A percentile compares a stretch with the other conserved stretches of the same genome.
phyloP scores from a whole-genome alignment of 805 yeast genomes.

The Starmerella scarabaei region DNA sequence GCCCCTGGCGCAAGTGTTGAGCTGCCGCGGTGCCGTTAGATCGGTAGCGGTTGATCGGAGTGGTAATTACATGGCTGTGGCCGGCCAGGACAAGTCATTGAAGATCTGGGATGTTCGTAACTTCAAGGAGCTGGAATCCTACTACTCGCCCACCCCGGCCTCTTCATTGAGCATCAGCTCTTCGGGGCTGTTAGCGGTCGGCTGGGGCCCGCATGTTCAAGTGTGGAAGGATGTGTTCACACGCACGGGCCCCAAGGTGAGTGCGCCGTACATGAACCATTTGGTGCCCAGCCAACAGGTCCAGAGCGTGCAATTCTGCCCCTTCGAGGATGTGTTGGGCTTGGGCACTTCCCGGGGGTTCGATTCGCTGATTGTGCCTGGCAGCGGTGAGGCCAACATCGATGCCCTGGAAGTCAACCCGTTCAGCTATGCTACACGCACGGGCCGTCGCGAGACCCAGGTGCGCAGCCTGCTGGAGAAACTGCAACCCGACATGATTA shows the following conservation, averaged over 20 bases:
- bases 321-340: constrained; percentile 93
- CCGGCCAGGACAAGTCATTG: constrained; percentile 72
- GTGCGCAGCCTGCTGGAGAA: constrained; percentile 76
- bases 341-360: constrained; percentile 71
- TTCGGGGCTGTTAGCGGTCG: constrained; percentile 72
- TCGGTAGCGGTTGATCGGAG: constrained; percentile 78
- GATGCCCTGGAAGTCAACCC: constrained; percentile 92
- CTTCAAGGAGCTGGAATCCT: constrained; percentile 60
- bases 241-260: constrained; percentile 39
- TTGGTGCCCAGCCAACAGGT: constrained; percentile 65
- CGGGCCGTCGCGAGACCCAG: constrained; percentile 88
- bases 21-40: constrained; percentile 77
- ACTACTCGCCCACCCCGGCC: constrained; percentile 75
- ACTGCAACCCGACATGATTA: constrained; percentile 80
- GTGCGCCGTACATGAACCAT: constrained; percentile 86
- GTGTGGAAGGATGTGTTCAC: constrained; percentile 81
- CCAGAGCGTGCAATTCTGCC: constrained; percentile 61
- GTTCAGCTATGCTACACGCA: constrained; percentile 76
- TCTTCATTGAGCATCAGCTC: constrained; percentile 69
- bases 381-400: constrained; percentile 94
- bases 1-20: constrained; percentile 70
- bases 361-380: constrained; percentile 82
- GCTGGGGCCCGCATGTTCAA: constrained; percentile 92
- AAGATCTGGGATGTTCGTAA: constrained; percentile 91
- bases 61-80: constrained; percentile 86